Conservation (phyloP, 495 filamentous ascomycete genomes). For the Astrothelium subdiscretum region DNA sequence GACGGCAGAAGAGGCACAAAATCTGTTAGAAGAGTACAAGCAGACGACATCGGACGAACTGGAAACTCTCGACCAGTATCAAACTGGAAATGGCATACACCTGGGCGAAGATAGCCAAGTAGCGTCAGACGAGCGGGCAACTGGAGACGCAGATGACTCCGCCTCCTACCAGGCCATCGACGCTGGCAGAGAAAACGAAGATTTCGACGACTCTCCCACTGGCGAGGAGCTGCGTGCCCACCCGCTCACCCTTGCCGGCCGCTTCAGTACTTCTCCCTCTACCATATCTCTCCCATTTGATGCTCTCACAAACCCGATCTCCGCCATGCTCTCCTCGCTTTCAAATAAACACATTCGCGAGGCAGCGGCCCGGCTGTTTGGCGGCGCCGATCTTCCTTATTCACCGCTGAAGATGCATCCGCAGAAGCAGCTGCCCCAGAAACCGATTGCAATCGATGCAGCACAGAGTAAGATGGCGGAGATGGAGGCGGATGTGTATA, state of each 20-base stretch:
- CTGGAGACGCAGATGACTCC: too few species aligned
- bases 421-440: conserved; percentile 45
- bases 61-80: conserved; percentile 6
- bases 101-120: too few species aligned
- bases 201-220: not conserved
- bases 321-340: conserved; percentile 49
- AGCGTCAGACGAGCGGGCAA: too few species aligned
- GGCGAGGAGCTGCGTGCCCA: conserved; percentile 42
- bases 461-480: conserved; percentile 61
- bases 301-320: conserved; percentile 55
- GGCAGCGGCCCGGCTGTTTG: conserved; percentile 57
- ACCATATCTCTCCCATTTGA: conserved; percentile 64
- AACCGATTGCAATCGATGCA: conserved; percentile 57
- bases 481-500: conserved; percentile 77
- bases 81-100: too few species aligned
- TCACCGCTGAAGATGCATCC: conserved; percentile 48
- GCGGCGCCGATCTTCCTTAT: conserved; percentile 60
- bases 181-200: conserved; percentile 13
- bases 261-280: conserved; percentile 53
- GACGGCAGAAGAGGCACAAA: not conserved
- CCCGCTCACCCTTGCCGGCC: conserved; percentile 41
- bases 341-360: conserved; percentile 62
- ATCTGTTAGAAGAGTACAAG: not conserved
- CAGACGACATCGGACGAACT: conserved; percentile 28
- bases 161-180: conserved; percentile 8